Percentiles rank a stretch among this genome's conserved stretches.
These are phyloP conservation scores for Arctium lappa DNA, from an alignment of 129 eudicot species.

Conservation along the genomic window DNA sequence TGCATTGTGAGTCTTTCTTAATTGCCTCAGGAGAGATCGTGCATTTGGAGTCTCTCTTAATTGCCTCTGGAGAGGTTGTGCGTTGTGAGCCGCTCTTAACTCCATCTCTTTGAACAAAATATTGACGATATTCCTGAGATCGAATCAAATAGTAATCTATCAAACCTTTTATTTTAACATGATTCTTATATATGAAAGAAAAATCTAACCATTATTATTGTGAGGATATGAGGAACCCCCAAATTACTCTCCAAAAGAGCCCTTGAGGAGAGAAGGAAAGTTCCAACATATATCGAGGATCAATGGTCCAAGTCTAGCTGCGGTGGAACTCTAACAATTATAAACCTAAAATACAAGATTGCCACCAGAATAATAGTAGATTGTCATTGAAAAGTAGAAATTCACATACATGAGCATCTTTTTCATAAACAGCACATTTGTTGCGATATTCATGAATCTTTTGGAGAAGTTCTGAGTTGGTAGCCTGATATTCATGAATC, in stretches of 20 bases:
- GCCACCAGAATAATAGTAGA: not conserved
- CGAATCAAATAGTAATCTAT: not conserved
- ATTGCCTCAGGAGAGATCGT: conserved; percentile 16
- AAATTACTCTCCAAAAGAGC: not conserved
- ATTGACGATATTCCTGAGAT: conserved; percentile 46
- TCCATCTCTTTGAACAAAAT: conserved; percentile 45
- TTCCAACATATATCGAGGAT: not conserved
- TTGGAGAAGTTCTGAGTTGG: conserved; percentile 63
- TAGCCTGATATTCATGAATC: conserved; percentile 31
- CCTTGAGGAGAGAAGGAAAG: too few species aligned
- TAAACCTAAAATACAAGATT: conserved; percentile 11
- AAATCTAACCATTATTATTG: not conserved
- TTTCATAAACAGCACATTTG: conserved; percentile 38
- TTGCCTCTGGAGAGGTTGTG: conserved; percentile 16
- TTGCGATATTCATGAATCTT: conserved; percentile 58
- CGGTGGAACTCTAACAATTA: not conserved
- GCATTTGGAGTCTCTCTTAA: conserved; percentile 58
- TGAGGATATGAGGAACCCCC: not conserved
- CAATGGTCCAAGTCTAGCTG: not conserved
- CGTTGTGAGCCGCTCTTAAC: conserved; percentile 61
- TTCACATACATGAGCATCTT: conserved; percentile 46
- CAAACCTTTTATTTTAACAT: not conserved
- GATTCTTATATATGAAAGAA: not conserved
- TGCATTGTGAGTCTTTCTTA: conserved; percentile 57
- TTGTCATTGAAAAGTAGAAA: conserved; percentile 8